These are phyloP conservation scores for Fusarium sp. DNA, from an alignment of 2,329 filamentous ascomycete species.

Conservation along the genomic window DNA sequence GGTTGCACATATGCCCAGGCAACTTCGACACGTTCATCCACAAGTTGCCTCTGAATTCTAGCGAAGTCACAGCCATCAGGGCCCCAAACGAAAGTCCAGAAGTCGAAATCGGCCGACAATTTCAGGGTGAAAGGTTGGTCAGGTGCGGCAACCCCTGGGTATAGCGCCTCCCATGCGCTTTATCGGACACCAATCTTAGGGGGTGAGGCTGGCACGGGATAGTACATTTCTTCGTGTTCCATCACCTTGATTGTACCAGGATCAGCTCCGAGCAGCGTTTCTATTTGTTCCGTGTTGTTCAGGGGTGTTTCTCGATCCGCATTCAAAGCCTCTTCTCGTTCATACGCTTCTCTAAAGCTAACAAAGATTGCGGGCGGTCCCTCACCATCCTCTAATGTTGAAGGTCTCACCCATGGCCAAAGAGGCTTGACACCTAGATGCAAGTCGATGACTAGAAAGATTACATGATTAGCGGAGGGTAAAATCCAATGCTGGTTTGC, in stretches of 20 bases:
- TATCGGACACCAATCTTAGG: not conserved
- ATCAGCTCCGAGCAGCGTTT: not conserved
- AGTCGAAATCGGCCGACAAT: not conserved
- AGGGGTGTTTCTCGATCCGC: no score
- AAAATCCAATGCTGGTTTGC: accelerated
- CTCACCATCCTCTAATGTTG: not conserved
- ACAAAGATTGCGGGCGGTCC: not conserved
- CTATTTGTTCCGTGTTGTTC: not conserved
- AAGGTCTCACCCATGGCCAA: not conserved
- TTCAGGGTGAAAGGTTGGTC: not conserved
- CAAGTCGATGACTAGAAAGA: not conserved
- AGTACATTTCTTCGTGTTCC: not conserved
- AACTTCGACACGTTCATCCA: not conserved
- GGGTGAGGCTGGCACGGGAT: not conserved
- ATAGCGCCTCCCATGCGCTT: not conserved
- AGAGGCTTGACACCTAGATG: accelerated
- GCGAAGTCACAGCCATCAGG: not conserved
- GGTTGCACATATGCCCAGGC: not conserved
- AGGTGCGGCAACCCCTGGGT: not conserved
- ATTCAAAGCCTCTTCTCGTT: not conserved
- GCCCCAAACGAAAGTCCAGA: not conserved
- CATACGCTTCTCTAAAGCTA: not conserved
- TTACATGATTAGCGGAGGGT: not conserved
- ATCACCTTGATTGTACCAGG: not conserved
- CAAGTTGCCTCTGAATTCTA: not conserved